A percentile compares a stretch with the other conserved stretches of the same genome.
phyloP scores from a whole-genome alignment of 257 asterid species.

The Nicotiana knightiana region DNA sequence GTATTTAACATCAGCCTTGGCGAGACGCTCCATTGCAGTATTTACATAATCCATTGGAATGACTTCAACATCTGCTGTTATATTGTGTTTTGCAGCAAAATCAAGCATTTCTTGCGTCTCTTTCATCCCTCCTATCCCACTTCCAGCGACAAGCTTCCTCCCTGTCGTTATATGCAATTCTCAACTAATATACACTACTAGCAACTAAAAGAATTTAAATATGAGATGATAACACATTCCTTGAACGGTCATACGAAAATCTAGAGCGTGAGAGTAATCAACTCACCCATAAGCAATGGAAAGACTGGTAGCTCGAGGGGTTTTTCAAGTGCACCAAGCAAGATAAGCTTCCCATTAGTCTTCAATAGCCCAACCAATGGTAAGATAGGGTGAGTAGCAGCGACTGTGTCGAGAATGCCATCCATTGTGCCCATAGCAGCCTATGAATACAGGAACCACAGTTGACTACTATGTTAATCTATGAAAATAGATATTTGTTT shows the following conservation, averaged over 20 bases:
- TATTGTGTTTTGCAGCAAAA: slow-evolving; percentile 26
- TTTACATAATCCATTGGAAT: slow-evolving; percentile 41
- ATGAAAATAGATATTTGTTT: not conserved
- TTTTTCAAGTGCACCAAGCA: slow-evolving; percentile 38
- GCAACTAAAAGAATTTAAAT: not conserved
- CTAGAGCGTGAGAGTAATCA: not conserved
- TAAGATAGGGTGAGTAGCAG: slow-evolving; percentile 37
- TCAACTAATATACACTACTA: too few relatives aligned
- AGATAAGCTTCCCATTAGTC: slow-evolving; percentile 40
- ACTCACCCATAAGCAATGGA: slow-evolving; percentile 34
- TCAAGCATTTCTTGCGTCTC: slow-evolving; percentile 47
- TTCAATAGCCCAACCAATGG: slow-evolving; percentile 43
- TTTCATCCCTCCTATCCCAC: slow-evolving; percentile 41
- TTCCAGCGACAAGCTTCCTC: slow-evolving; percentile 32
- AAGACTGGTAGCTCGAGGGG: slow-evolving; percentile 37
- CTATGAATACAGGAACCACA: slow-evolving; percentile 15
- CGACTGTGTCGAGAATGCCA: slow-evolving; percentile 46
- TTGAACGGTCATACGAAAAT: not conserved
- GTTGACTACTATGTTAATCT: not conserved
- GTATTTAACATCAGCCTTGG: slow-evolving; percentile 42
- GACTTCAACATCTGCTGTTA: slow-evolving; percentile 30
- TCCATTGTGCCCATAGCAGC: slow-evolving; percentile 44
- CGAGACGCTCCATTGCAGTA: slow-evolving; percentile 49
- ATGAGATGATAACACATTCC: not conserved
- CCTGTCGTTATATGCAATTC: slow-evolving; percentile 16